Percentiles rank a stretch among this genome's conserved stretches.
Evolutionary conservation across 306 rosid genomes (phyloP).

Genomic region (Senna tora): DNA sequence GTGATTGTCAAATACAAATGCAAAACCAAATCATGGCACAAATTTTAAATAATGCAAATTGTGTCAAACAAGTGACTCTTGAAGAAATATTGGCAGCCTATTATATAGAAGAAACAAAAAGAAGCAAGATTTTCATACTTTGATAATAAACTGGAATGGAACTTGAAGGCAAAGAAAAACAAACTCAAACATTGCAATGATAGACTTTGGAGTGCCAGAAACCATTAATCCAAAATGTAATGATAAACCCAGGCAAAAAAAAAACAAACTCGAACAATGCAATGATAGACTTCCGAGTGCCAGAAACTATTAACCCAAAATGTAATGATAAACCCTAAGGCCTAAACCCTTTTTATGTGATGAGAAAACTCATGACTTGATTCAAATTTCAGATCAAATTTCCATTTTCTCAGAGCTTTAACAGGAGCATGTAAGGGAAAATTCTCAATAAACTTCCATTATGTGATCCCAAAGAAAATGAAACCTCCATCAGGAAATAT

Average conservation of each 20-base stretch:
- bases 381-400: conserved; percentile 15
- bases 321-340: too few relatives aligned
- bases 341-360: too few relatives aligned
- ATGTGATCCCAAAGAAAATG: conserved; percentile 22
- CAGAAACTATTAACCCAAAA: too few relatives aligned
- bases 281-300: too few relatives aligned
- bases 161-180: not conserved
- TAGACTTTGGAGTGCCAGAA: conserved; percentile 6
- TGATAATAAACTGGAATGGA: not conserved
- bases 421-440: not conserved
- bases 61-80: not conserved
- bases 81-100: conserved; percentile 1
- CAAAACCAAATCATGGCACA: not conserved
- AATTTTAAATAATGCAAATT: not conserved
- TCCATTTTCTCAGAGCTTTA: not conserved
- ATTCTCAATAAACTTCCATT: not conserved
- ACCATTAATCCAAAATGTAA: not conserved
- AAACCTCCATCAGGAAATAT: not conserved
- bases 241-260: too few relatives aligned
- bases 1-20: conserved; percentile 4
- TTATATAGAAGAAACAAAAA: conserved; percentile 16
- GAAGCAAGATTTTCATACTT: not conserved
- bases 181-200: not conserved
- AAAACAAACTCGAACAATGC: too few relatives aligned
- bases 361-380: not conserved